phyloP scores from a whole-genome alignment of 1,284 basidiomycete genomes.

The Xerocomus amazonicus region DNA sequence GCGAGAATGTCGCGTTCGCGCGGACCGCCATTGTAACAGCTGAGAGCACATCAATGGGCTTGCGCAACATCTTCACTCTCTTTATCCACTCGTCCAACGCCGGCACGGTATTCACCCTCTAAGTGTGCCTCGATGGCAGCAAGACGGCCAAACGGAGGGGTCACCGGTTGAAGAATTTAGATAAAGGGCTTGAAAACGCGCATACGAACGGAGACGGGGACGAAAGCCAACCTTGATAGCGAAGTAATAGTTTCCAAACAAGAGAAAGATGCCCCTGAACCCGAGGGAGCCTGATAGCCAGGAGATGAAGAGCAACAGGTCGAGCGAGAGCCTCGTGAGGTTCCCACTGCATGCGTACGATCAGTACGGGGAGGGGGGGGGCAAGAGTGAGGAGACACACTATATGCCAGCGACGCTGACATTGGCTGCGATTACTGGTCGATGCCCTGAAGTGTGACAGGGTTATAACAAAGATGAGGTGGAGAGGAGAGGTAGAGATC shows the following conservation, averaged over 20 bases:
- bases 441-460: constrained; percentile 70
- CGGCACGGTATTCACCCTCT: constrained; percentile 89
- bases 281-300: constrained; percentile 88
- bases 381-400: constrained; percentile 54
- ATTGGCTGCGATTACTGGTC: constrained; percentile 95
- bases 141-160: constrained; percentile 91
- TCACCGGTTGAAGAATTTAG: constrained; percentile 80
- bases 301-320: constrained; percentile 90
- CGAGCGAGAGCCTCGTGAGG: constrained; percentile 86
- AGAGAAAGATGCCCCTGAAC: constrained; percentile 69
- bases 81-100: constrained; percentile 83
- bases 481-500: constrained; percentile 84
- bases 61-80: constrained; percentile 94
- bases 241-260: constrained; percentile 83
- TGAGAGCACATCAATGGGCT: constrained; percentile 35
- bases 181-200: background rate
- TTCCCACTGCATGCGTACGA: constrained; percentile 37
- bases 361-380: background rate
- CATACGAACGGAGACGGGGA: background rate
- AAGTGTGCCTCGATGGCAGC: constrained; percentile 86
- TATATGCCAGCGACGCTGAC: constrained; percentile 87
- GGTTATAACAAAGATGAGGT: constrained; percentile 70
- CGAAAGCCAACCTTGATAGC: constrained; percentile 57
- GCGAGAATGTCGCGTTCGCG: constrained; percentile 85
- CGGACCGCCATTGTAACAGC: constrained; percentile 89